Evolutionary conservation across 2,329 filamentous ascomycete genomes (phyloP), one percentile per base, ranked within the genome.

Genomic region (Penicillium sumatraense): DNA sequence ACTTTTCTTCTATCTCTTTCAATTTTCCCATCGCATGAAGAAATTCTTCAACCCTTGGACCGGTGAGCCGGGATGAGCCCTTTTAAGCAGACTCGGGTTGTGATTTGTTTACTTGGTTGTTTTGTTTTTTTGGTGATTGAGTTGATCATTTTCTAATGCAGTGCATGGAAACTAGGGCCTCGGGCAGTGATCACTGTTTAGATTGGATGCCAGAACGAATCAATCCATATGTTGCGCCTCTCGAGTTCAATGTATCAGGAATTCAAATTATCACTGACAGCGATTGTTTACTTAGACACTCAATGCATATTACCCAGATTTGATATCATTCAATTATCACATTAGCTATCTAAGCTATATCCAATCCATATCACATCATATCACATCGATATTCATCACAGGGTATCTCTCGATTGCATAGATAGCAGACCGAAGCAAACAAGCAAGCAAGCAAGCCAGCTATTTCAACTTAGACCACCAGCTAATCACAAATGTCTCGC

Each of bases 21-120:
- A 18, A n/a, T 14, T 23, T n/a, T 1, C 18, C 35, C 38, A 46
- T 46, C 24, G 16, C 9, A 60, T 60, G 57, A 60, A 52, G 54
- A 60, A 46, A 58, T 14, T 14, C 40, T 60, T 57, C 53, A 57
- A 53, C 56, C 51, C 42, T 51, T 53, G 38, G 57, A 60, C 57
- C 48, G 27, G 29, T 53, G n/a, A 36, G 23, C 23, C 42, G 46
- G 55, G 20, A 55, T 62, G 61, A 62, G 26, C 27, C 14, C 10
- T 16, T 20, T 62, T 61, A 59, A 63, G 59, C 59, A 64, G 60
- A 63, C 51, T 60, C 54, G 11, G 61, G 63, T 56, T 14, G 18
- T 48, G 13, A 46, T 46, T 27, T 20, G 14, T 18, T 38, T 20
- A 11, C 31, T 35, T 35, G 8, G 16, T 13, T 20, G 8, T n/a